Percentiles rank a stretch among this genome's conserved stretches.
phyloP scores from a whole-genome alignment of 1,139 yeast genomes.

The Yamadazyma aaseri region DNA sequence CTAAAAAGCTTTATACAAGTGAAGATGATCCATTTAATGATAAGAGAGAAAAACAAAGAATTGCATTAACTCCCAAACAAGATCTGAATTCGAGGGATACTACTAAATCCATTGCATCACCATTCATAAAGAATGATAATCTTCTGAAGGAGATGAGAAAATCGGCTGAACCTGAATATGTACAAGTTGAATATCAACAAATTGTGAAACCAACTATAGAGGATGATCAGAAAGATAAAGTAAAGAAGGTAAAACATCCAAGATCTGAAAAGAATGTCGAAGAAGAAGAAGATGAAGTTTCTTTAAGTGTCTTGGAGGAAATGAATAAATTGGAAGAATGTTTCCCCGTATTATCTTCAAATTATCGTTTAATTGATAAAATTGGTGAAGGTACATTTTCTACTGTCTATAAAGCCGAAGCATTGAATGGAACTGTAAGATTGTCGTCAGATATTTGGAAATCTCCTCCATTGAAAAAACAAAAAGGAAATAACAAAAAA shows the following conservation, averaged over 20 bases:
- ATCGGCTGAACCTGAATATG: conserved; percentile 2
- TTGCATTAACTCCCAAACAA: conserved; percentile 5
- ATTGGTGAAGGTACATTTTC: conserved; percentile 97
- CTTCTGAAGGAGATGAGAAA: conserved; percentile 3
- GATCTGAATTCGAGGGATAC: not conserved
- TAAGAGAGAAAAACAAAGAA: conserved; percentile 7
- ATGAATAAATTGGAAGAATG: conserved; percentile 60
- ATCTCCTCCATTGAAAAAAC: conserved; percentile 42
- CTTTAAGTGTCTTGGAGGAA: conserved; percentile 61
- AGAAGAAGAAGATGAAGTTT: conserved; percentile 43
- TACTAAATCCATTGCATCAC: not conserved
- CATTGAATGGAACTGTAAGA: conserved; percentile 46
- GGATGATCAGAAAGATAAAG: not conserved
- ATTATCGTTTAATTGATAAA: conserved; percentile 71
- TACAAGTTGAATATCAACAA: conserved; percentile 6
- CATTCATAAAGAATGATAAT: conserved; percentile 6
- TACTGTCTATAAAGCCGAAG: conserved; percentile 86
- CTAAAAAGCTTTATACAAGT: conserved; percentile 17
- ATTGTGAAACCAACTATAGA: not conserved
- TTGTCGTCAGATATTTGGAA: conserved; percentile 45
- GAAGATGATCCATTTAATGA: conserved; percentile 35
- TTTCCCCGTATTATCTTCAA: conserved; percentile 59
- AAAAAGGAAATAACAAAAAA: conserved; percentile 9
- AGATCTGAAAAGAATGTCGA: conserved; percentile 7
- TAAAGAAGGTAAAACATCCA: not conserved